phyloP scores from a whole-genome alignment of 257 asterid genomes.

The Solanum pennellii region DNA sequence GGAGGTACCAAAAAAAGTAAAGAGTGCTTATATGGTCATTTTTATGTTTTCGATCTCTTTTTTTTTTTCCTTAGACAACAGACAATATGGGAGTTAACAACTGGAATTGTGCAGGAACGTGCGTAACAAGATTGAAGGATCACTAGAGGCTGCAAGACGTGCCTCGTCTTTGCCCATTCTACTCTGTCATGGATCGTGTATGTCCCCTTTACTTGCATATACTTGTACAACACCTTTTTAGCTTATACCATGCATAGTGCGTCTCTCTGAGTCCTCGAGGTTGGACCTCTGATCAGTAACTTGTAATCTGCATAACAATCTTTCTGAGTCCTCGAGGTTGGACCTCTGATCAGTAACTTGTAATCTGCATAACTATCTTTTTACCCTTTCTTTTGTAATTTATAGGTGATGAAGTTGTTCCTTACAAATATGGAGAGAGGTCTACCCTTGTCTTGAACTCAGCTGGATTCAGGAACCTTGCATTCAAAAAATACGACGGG shows the following conservation, averaged over 20 bases:
- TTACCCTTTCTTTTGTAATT: conserved; percentile 7
- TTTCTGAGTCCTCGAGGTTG: not conserved
- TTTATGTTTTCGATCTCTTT: not conserved
- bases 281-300: not conserved
- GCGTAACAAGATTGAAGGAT: conserved; percentile 69
- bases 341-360: not conserved
- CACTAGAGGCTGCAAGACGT: conserved; percentile 73
- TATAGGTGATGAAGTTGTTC: conserved; percentile 80
- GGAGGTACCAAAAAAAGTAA: not conserved
- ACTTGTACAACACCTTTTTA: not conserved
- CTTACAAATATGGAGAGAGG: conserved; percentile 60
- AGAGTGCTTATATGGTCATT: not conserved
- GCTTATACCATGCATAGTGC: not conserved
- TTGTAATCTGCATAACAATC: not conserved
- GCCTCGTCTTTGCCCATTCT: conserved; percentile 89
- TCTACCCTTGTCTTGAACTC: conserved; percentile 60
- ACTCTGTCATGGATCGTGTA: conserved; percentile 86
- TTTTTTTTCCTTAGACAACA: not conserved
- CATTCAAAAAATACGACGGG: conserved; percentile 71
- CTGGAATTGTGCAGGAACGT: conserved; percentile 41
- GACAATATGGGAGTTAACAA: not conserved
- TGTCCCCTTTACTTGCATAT: conserved; percentile 2
- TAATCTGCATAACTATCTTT: not conserved
- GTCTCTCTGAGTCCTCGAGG: not conserved
- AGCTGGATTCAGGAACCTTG: conserved; percentile 64